phyloP scores from a whole-genome alignment of 148 eudicot species.

The Silene conica region DNA sequence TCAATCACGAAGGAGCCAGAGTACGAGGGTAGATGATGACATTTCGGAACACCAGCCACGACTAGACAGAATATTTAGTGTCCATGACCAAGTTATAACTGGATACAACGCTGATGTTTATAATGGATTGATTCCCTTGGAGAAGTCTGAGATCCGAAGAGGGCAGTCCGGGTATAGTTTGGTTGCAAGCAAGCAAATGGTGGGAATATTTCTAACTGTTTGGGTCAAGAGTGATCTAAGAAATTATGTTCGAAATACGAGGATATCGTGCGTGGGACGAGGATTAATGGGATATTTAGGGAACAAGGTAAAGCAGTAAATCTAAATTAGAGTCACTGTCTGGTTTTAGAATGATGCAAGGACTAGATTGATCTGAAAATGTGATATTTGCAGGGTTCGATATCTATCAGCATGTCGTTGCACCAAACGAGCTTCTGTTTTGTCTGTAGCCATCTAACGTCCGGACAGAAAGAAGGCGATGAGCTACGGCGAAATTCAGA shows the following conservation, averaged over 20 bases:
- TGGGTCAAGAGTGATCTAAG: constrained; percentile 83
- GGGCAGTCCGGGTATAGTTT: constrained; percentile 68
- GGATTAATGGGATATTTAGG: constrained; percentile 99
- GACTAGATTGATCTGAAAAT: constrained; percentile 11
- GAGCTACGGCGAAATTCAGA: constrained; percentile 90
- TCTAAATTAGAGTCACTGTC: neutral
- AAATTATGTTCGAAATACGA: constrained; percentile 63
- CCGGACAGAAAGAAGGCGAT: constrained; percentile 91
- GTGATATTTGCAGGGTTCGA: constrained; percentile 70
- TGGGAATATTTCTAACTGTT: constrained; percentile 79
- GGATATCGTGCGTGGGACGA: constrained; percentile 94
- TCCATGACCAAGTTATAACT: no score
- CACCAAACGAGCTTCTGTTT: constrained; percentile 97
- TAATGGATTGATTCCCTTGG: constrained; percentile 37
- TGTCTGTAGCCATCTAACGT: constrained; percentile 85
- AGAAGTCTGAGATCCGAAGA: constrained; percentile 44
- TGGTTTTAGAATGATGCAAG: neutral
- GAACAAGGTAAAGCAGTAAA: constrained; percentile 77
- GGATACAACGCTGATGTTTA: constrained; percentile 36
- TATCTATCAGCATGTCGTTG: constrained; percentile 92
- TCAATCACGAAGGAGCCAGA: no score
- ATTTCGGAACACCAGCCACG: constrained; percentile 12
- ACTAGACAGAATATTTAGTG: no score
- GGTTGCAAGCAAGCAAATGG: constrained; percentile 98
- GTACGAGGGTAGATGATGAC: no score